A percentile compares a stretch with the other conserved stretches of the same genome.
phyloP scores from a whole-genome alignment of 148 eudicot genomes.

The Vaccinium vitisidaea region DNA sequence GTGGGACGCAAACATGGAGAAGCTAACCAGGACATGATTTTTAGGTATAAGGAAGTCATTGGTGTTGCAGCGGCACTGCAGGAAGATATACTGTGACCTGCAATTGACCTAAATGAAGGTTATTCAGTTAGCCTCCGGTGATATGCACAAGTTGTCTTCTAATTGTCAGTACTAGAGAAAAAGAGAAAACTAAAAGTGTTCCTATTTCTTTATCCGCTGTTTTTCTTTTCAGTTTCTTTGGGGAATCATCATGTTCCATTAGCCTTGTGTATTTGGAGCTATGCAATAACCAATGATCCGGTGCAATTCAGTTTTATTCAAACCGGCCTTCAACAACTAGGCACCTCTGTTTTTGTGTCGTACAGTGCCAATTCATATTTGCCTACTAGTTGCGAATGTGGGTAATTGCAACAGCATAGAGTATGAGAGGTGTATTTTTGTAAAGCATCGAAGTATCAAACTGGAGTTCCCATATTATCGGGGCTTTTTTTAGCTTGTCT shows the following conservation, averaged over 20 bases:
- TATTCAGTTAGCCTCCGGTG: background rate
- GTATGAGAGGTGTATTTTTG: background rate
- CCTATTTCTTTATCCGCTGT: background rate
- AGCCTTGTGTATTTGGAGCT: background rate
- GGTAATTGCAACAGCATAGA: background rate
- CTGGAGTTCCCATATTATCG: background rate
- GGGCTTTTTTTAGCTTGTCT: background rate
- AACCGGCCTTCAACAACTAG: background rate
- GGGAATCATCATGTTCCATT: background rate
- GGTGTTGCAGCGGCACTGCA: background rate
- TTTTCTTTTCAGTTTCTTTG: background rate
- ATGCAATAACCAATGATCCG: background rate
- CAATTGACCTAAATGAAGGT: slow-evolving; percentile 4
- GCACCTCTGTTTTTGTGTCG: background rate
- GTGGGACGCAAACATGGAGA: background rate
- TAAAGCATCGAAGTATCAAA: background rate
- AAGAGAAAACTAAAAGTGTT: background rate
- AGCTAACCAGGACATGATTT: background rate
- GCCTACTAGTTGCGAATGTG: background rate
- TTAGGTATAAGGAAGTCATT: background rate
- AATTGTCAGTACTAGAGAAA: background rate
- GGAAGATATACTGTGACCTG: background rate
- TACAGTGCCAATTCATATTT: background rate
- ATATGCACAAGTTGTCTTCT: background rate
- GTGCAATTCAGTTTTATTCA: background rate